Percentiles rank a stretch among this genome's conserved stretches.
Evolutionary conservation across 805 yeast species (phyloP).

Genomic region (Yarrowia porcina): DNA sequence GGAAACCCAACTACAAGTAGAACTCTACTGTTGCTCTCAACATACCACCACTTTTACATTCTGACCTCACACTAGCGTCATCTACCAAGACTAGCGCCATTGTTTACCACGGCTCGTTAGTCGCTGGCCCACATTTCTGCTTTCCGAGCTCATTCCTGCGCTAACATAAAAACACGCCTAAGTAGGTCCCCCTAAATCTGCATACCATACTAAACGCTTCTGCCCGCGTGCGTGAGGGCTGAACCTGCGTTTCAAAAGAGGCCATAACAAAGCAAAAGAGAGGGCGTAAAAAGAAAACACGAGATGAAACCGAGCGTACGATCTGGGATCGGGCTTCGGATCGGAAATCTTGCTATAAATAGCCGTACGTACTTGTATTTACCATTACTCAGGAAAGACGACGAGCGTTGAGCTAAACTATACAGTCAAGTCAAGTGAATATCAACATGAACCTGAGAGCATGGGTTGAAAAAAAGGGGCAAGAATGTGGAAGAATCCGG

Average conservation of each 20-base stretch:
- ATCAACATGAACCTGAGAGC: not conserved
- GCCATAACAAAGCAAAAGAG: not conserved
- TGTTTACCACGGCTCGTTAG: not conserved
- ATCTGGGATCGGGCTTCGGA: not conserved
- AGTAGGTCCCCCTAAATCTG: too few species aligned
- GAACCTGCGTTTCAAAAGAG: not conserved
- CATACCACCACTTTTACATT: too few species aligned
- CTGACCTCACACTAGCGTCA: too few species aligned
- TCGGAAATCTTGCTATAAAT: not conserved
- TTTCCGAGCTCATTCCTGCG: not conserved
- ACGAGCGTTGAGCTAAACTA: not conserved
- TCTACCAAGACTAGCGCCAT: too few species aligned
- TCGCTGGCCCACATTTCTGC: not conserved
- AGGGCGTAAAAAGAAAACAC: not conserved
- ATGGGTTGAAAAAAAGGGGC: not conserved
- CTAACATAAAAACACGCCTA: not conserved
- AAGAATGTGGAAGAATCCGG: too few species aligned
- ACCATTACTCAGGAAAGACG: not conserved
- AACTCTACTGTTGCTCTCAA: too few species aligned
- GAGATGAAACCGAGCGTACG: not conserved
- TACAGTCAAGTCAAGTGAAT: not conserved
- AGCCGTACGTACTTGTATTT: slow-evolving; percentile 6
- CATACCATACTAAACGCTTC: not conserved
- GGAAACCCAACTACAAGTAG: too few species aligned
- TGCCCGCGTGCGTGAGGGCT: not conserved